Base-by-base conservation (phyloP, 352 stramenopile genomes). In the Globisporangium nagaii region DNA sequence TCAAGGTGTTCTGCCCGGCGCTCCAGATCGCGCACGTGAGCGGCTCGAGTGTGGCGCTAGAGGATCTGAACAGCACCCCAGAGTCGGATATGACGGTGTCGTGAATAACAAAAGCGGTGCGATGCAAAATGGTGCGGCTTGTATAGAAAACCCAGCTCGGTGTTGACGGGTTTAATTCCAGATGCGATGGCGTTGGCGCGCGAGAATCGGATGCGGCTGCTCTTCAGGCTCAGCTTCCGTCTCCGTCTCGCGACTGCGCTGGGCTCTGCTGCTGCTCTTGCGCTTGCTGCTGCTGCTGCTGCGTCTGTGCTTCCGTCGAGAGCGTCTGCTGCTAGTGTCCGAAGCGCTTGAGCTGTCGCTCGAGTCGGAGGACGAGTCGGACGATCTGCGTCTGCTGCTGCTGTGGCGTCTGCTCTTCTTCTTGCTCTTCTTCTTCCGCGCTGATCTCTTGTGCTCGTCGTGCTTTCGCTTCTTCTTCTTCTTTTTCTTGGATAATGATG, bases 131-230 rank as follows among this genome's bases (percentile, higher is more conserved):
- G n/a, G n/a, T n/a, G n/a, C n/a, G n/a, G n/a, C n/a, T n/a, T n/a
- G n/a, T n/a, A n/a, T n/a, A n/a, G n/a, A n/a, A n/a, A n/a, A n/a
- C n/a, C n/a, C n/a, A n/a, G n/a, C n/a, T n/a, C n/a, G n/a, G n/a
- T n/a, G n/a, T n/a, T n/a, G n/a, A n/a, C n/a, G n/a, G n/a, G n/a
- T 6, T 57, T 55, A 78, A 27, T 73, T 75, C 66, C 70, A 79
- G 42, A 79, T 60, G 20, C 63, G 66, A 43, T 79, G 70, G 22
- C 65, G 68, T 9, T 66, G 58, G 3, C 66, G 60, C 10, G 46
- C 24, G 15, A 79, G 37, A 42, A 79, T 79, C 13, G 66, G 31
- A 39, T 50, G 39, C 11, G 17, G 40, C 6, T 43, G 9, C 2
- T 44, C 39, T n/a, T 28, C 4, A 50, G 32, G 5, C 25, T 17